Percentiles rank a stretch among this genome's conserved stretches.
phyloP scores from a whole-genome alignment of 2,329 filamentous ascomycete species.

The Incumbomyces delicatus region DNA sequence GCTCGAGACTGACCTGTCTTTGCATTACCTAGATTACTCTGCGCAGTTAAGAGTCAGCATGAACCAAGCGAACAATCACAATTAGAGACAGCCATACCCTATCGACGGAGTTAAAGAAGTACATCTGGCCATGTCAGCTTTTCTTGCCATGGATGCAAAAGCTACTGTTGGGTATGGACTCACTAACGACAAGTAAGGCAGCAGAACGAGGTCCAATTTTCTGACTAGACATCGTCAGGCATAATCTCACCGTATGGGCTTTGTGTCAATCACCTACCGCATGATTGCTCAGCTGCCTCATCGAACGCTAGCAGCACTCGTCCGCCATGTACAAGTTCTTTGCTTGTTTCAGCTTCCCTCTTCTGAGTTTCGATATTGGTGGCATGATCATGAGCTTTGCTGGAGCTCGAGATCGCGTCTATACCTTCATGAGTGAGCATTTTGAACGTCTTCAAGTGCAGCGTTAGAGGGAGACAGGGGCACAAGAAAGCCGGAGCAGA shows the following conservation, averaged over 20 bases:
- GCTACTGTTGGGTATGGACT: slow-evolving; percentile 7
- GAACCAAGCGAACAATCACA: too few relatives aligned
- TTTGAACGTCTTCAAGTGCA: slow-evolving; percentile 23
- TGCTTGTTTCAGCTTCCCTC: too few relatives aligned
- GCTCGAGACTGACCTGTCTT: slow-evolving; percentile 22
- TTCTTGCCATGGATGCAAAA: neutral
- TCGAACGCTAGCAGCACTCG: slow-evolving; percentile 17
- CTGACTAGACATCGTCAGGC: slow-evolving; percentile 11
- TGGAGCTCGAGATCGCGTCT: slow-evolving; percentile 21
- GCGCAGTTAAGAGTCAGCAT: slow-evolving; percentile 12
- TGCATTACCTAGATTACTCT: slow-evolving; percentile 41
- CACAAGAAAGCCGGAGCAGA: too few relatives aligned
- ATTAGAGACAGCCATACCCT: slow-evolving; percentile 14
- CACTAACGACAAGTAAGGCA: slow-evolving; percentile 35
- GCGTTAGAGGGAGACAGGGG: slow-evolving; percentile 4
- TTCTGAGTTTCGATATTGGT: slow-evolving; percentile 8
- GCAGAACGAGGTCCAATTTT: slow-evolving; percentile 35
- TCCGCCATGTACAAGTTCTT: too few relatives aligned
- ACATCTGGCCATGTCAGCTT: slow-evolving; percentile 21
- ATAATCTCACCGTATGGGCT: neutral
- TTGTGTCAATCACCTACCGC: slow-evolving; percentile 20
- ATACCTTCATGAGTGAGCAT: slow-evolving; percentile 20
- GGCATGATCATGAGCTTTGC: slow-evolving; percentile 4
- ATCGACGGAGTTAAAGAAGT: slow-evolving; percentile 31
- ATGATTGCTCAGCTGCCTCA: slow-evolving; percentile 25